Evolutionary conservation across 805 yeast genomes (phyloP), one percentile per base, ranked within the genome.

Genomic region (Metschnikowia drakensbergensis): DNA sequence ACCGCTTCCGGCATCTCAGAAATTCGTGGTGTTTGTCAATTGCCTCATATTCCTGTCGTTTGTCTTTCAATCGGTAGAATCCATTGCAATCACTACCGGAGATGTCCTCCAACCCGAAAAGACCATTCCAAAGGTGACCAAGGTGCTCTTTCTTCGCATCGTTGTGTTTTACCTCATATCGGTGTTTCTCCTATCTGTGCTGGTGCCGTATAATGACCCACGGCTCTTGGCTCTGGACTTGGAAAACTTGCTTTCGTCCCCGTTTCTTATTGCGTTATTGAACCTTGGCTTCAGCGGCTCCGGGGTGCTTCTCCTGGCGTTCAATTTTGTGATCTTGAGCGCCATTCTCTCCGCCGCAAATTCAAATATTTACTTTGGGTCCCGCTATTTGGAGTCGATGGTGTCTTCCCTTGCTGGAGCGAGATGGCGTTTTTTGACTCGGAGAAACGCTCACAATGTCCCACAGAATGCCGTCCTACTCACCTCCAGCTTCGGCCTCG

Each of bases 331-430:
- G 23, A 54, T 62, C 10, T 45, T 61, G n/a, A 40, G 54, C 9
- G 58, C 63, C 11, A 54, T 62, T 27, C 28, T 62, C 22, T 59
- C 63, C 11, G 67, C 67, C 3, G 67, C 67, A 22, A 62, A 62
- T 48, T 61, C 66, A n/a, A 63, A 62, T 37, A 54, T 62, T 3
- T 62, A 61, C 47, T 60, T 61, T 46, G 66, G 67, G 1, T 58
- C 64, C 17, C 35, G 65, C 29, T 59, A 59, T 38, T 50, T 63
- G 11, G 45, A 55, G 13, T 51, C 63, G 6, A 54, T 61, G 42
- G 52, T 50, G 4, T 47, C 48, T 28, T 38, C 55, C 6, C 53
- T 46, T 17, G 48, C 37, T 1, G 25, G 23, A 13, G 22, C 48
- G 2, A 4, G 30, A 13, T 37, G 41, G 51, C 6, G 45, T 42